Conservation (phyloP, 2,329 filamentous ascomycete genomes). For the Ophiocordyceps camponoti-floridani region DNA sequence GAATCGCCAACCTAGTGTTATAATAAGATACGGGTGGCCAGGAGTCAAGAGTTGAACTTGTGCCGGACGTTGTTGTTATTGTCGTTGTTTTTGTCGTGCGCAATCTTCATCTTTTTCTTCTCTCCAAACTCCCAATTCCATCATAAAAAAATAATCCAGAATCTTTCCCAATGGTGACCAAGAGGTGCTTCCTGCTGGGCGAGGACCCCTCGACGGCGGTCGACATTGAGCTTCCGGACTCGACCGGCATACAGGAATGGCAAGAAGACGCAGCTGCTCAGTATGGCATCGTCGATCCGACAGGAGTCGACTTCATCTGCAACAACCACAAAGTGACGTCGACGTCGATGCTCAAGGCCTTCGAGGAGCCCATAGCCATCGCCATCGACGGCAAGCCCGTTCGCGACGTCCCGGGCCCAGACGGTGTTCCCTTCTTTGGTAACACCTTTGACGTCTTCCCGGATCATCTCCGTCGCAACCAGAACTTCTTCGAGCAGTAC, state of each 20-base stretch:
- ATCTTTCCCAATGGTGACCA: constrained; percentile 12
- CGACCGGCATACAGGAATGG: constrained; percentile 17
- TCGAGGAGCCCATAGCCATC: constrained; percentile 18
- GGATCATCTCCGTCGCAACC: constrained; percentile 38
- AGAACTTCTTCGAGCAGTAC: constrained; percentile 32
- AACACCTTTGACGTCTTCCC: constrained; percentile 37
- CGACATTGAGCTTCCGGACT: constrained; percentile 17
- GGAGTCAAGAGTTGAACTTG: too few relatives aligned
- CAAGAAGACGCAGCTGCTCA: constrained; percentile 20
- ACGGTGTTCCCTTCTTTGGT: constrained; percentile 28
- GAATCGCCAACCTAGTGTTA: too few relatives aligned
- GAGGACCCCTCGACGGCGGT: constrained; percentile 17
- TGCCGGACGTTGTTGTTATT: too few relatives aligned
- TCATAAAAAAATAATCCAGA: too few relatives aligned
- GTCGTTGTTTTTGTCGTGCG: too few relatives aligned
- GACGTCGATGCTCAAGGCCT: constrained; percentile 16
- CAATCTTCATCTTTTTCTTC: too few relatives aligned
- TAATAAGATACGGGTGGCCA: too few relatives aligned
- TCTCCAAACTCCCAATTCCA: too few relatives aligned
- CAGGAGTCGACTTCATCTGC: constrained; percentile 19
- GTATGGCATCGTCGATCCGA: constrained; percentile 23
- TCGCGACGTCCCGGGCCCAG: constrained; percentile 30
- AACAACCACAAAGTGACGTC: constrained; percentile 13
- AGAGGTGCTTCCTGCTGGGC: constrained; percentile 23
- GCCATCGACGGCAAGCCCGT: constrained; percentile 30